Percentiles rank a stretch among this genome's conserved stretches.
Evolutionary conservation across 306 rosid species (phyloP).

Genomic region (Cotoneaster glaucophyllus): DNA sequence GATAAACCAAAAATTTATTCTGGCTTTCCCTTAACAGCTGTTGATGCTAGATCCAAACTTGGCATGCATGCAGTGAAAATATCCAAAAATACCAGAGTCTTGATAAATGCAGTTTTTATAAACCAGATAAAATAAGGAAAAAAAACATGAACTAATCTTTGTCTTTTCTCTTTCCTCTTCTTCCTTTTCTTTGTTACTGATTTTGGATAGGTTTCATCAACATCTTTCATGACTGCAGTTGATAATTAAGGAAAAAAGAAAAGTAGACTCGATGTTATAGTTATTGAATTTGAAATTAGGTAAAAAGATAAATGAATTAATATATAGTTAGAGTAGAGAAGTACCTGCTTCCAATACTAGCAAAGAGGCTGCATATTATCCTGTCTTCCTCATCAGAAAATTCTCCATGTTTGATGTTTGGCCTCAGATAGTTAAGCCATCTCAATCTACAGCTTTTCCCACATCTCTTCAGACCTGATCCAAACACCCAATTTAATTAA

Average conservation of each 20-base stretch:
- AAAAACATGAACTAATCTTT: neutral
- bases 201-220: conserved; percentile 16
- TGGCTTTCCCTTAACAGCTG: conserved; percentile 6
- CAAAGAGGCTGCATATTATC: conserved; percentile 69
- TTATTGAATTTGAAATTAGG: neutral
- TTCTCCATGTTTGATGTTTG: conserved; percentile 89
- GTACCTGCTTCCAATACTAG: conserved; percentile 86
- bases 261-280: neutral
- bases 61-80: conserved; percentile 32
- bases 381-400: conserved; percentile 93
- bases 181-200: conserved; percentile 9
- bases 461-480: conserved; percentile 76
- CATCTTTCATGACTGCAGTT: conserved; percentile 1
- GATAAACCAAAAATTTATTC: neutral
- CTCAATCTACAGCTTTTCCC: conserved; percentile 96
- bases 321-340: neutral
- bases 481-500: neutral
- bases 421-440: conserved; percentile 94
- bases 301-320: neutral
- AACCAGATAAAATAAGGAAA: neutral
- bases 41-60: conserved; percentile 35
- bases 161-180: neutral
- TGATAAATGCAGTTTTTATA: neutral
- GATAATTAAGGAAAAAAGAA: neutral
- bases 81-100: conserved; percentile 26